Evolutionary conservation across 805 yeast genomes (phyloP).

Genomic region (Candida pseudofarinosa): DNA sequence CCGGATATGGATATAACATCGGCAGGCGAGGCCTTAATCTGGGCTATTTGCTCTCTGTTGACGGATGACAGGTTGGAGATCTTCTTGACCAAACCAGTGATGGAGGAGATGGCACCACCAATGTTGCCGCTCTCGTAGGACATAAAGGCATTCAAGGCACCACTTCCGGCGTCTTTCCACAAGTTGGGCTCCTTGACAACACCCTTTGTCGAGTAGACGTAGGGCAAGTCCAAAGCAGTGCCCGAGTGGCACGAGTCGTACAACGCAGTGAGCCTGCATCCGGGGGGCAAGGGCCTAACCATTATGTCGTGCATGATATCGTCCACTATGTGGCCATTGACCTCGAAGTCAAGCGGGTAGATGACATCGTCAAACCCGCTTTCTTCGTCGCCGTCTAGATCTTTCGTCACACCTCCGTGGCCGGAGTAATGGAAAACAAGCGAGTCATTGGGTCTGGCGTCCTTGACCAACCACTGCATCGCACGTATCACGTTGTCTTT

Average conservation of each 20-base stretch:
- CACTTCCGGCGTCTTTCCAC: slow-evolving; percentile 34
- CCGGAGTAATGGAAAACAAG: slow-evolving; percentile 38
- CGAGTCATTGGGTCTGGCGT: slow-evolving; percentile 36
- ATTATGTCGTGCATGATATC: slow-evolving; percentile 38
- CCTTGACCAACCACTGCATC: slow-evolving; percentile 38
- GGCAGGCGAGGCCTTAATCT: slow-evolving; percentile 32
- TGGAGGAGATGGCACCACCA: slow-evolving; percentile 34
- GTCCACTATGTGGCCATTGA: slow-evolving; percentile 30
- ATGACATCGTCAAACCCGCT: slow-evolving; percentile 34
- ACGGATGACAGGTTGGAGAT: slow-evolving; percentile 15
- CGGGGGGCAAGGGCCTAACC: slow-evolving; percentile 34
- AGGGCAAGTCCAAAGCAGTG: slow-evolving; percentile 37
- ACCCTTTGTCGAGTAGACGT: slow-evolving; percentile 39
- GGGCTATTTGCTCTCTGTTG: slow-evolving; percentile 22
- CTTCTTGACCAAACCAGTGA: slow-evolving; percentile 31
- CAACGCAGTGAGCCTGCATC: slow-evolving; percentile 36
- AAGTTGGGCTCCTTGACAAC: slow-evolving; percentile 36
- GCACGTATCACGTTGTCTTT: slow-evolving; percentile 31
- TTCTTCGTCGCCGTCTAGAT: slow-evolving; percentile 36
- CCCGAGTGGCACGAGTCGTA: slow-evolving; percentile 40
- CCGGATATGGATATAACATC: slow-evolving; percentile 36
- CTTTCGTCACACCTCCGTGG: slow-evolving; percentile 37
- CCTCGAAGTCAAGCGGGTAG: slow-evolving; percentile 34
- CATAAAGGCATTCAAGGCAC: slow-evolving; percentile 28
- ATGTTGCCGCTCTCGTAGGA: slow-evolving; percentile 32